Base-by-base conservation (phyloP, 2,329 filamentous ascomycete species). In the Conoideocrella luteorostrata region DNA sequence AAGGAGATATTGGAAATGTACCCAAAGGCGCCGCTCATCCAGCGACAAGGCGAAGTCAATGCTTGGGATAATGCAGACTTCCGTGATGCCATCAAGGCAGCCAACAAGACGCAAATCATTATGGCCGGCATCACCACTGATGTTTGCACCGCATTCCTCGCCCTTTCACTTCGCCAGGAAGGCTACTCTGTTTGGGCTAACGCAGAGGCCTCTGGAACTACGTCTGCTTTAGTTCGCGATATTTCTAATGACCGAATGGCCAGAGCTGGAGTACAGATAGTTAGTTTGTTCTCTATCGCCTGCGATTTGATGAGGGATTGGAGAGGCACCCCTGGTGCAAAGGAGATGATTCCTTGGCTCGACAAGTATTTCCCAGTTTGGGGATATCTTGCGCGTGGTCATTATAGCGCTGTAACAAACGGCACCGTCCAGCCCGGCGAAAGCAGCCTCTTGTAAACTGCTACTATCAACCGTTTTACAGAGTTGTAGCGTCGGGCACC, bases 61-160 rank as follows among this genome's bases (percentile, higher is more conserved):
- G 84, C 85, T 3, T 88, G 83, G 85, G 86, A 89, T 57, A 88
- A 86, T 53, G 52, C 71, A 3, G 76, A 84, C 0, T 88, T 89
- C 67, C 74, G 74, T 28, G 69, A 68, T 2, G 84, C 85, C 2
- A 71, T 89, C 48, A 65, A 72, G 50, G 82, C 81, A 2, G 76
- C 82, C 4, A 76, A 76, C 46, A 81, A 79, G 59, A 79, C 72
- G 23, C 86, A 89, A 59, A 68, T 89, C 53, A 84, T 89, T 56
- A 62, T 90, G 13, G 83, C 71, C 3, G 84, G 85, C 7, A 86
- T 88, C 54, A 74, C 78, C 2, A 88, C 85, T 0, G 85, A 89
- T 59, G 84, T 88, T 46, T 88, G 82, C 71, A 86, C 82, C 18
- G 70, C 84, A 1, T 88, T 88, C 68, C 72, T 86, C 5, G 81